phyloP scores from a whole-genome alignment of 208 protist genomes.

The Acanthamoeba triangularis region DNA sequence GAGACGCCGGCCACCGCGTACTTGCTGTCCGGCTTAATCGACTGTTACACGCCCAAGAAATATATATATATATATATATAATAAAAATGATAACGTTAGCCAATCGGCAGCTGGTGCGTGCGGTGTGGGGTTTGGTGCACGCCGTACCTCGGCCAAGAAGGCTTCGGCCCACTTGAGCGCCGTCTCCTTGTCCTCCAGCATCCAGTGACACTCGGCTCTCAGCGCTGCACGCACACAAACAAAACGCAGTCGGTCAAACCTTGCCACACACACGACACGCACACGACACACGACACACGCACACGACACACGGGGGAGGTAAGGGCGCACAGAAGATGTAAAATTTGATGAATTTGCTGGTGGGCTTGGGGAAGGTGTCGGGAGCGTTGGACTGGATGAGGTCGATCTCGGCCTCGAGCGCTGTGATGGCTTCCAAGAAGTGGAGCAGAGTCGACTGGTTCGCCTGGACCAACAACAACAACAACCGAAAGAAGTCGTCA shows the following conservation, averaged over 20 bases:
- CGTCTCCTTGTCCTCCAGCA: slow-evolving; percentile 43
- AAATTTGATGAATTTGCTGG: slow-evolving; percentile 62
- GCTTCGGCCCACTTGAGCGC: slow-evolving; percentile 47
- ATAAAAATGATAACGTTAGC: not conserved
- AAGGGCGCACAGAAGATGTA: not conserved
- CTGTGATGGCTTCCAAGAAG: slow-evolving; percentile 58
- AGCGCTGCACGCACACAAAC: not conserved
- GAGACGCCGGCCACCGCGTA: slow-evolving; percentile 39
- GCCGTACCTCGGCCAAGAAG: not conserved
- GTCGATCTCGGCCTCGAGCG: slow-evolving; percentile 47
- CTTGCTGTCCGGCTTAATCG: slow-evolving; percentile 49
- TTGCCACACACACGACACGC: not conserved
- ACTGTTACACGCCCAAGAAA: not conserved
- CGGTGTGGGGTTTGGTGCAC: not conserved
- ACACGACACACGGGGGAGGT: not conserved
- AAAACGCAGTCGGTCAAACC: too few species aligned
- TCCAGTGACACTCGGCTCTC: slow-evolving; percentile 42
- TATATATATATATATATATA: not conserved
- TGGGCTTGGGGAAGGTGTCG: slow-evolving; percentile 33
- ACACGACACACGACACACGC: not conserved
- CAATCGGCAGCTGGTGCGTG: too few species aligned
- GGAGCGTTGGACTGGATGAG: slow-evolving; percentile 41
- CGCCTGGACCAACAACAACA: not conserved
- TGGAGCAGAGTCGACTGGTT: slow-evolving; percentile 45
- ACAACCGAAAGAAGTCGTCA: not conserved